Evolutionary conservation across 2,329 filamentous ascomycete genomes (phyloP), one percentile per base, ranked within the genome.

Genomic region (Neurospora crassa): DNA sequence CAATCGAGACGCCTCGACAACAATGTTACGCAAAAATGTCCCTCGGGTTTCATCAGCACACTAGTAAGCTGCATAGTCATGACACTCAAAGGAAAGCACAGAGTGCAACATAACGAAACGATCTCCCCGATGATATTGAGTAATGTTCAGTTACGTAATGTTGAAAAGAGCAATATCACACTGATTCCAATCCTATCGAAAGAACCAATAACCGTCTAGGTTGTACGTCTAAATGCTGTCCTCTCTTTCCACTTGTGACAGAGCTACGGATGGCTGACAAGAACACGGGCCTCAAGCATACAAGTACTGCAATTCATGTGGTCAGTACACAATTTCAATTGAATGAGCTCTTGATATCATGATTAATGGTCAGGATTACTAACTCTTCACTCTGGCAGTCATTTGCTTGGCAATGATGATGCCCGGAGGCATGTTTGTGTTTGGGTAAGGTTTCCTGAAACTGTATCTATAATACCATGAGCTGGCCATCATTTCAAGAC

Each of bases 401-500:
- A 81, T 87, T 42, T 87, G 84, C 75, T 72, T 84, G 3, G 85
- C 86, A 69, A 87, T 88, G 80, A 80, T 86, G 72, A 82, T 88
- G 6, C 81, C 81, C 1, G 78, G 78, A 18, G 83, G 84, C 3
- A 76, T 84, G 70, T 76, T 85, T 20, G 78, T 85, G 45, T 81
- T 81, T 37, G 83, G 80, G 78, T 80, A 73, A 53, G 78, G 43
- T 18, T 45, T 67, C 12, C 37, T 45, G 18, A 14, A 7, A 43
- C 11, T 41, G n/a, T 34, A 14, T n/a, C 16, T n/a, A 11, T 67
- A 14, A 43, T 5, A 40, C 18, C n/a, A 16, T 59, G 5, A 45
- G 20, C 45, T 69, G 40, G 41, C n/a, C 34, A 40, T 11, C 42
- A 34, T 47, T 34, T 73, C 63, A 42, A 78, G 84, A 0, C 75